Conservation (phyloP, 75 land plant species). For the Isoetes taiwanensis region DNA sequence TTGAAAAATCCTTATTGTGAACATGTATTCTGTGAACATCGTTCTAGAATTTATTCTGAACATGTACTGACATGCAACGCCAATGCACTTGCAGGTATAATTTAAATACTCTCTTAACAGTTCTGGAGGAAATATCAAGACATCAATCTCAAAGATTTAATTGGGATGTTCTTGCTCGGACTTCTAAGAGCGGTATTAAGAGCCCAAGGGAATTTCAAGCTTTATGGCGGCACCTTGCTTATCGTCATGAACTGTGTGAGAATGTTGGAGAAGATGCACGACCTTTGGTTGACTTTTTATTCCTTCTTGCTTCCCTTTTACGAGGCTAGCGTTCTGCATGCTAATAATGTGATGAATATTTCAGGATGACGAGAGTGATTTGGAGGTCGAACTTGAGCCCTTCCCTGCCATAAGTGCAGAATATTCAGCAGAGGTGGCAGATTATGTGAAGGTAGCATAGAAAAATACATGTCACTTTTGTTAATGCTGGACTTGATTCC, state of each 20-base stretch:
- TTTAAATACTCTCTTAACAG: slow-evolving; percentile 44
- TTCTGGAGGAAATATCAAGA: slow-evolving; percentile 61
- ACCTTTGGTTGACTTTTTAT: slow-evolving; percentile 36
- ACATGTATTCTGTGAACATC: no score
- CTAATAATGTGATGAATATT: neutral
- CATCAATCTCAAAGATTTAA: slow-evolving; percentile 36
- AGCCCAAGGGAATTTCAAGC: slow-evolving; percentile 75
- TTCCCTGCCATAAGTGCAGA: slow-evolving; percentile 49
- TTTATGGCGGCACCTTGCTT: slow-evolving; percentile 85
- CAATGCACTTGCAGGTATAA: slow-evolving; percentile 68
- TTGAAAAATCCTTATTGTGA: no score
- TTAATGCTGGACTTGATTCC: no score
- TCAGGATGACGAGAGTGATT: slow-evolving; percentile 89
- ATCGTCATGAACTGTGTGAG: slow-evolving; percentile 31
- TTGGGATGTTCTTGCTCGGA: slow-evolving; percentile 55
- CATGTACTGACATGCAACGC: no score
- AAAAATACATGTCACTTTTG: neutral
- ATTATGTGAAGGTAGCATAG: slow-evolving; percentile 62
- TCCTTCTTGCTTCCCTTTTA: neutral
- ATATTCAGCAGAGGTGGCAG: slow-evolving; percentile 47
- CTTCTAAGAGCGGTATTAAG: slow-evolving; percentile 63
- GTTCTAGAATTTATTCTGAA: no score
- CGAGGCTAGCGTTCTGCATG: no score
- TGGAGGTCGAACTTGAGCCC: slow-evolving; percentile 72
- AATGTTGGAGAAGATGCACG: slow-evolving; percentile 33